Base-by-base conservation (phyloP, 306 rosid genomes). In the Arachis hypogaea region DNA sequence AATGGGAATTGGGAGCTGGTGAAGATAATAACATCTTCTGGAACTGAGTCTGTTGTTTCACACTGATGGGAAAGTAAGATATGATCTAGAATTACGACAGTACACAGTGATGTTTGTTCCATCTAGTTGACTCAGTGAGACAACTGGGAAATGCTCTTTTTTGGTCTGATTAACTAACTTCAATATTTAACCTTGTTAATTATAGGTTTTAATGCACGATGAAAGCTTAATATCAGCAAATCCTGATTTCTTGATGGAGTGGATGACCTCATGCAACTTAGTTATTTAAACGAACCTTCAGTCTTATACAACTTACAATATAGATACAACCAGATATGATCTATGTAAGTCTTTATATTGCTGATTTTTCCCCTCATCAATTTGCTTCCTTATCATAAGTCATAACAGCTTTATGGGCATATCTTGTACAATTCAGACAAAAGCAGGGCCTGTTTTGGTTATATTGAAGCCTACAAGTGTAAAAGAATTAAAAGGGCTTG, bases 221-320 rank as follows among this genome's bases (percentile, higher is more conserved):
- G 99, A 94, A 66, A 82, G 43, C 69, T 86, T 94, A 88, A 82
- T 92, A 56, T 74, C 93, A 9, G 97, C 99, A 77, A 94, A 94
- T 88, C 99, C 99, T 50, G 96, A 92, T 75, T 94, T 82, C 99
- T 94, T 57, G 96, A 92, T 77, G 99, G 99, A 9, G 97, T 92
- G 76, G 97, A 92, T 80, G 99, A 94, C 83, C 97, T 94, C 73
- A 88, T 94, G 99, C 99, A 94, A 75, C 99, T 94, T 29, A 94
- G 99, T 89, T 94, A 94, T 83, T 86, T 94, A 79, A 94, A 94
- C 33, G 97, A 94, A 73, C 99, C 97, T 0, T 85, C 99, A 46
- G 99, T 94, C 74, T 77, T 94, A 80, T 91, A 89, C 86, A 89
- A 94, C 84, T 90, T 94, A 74, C 93, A 89, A 44, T 72, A 82